Conservation (phyloP, 2,329 filamentous ascomycete genomes). For the Falciphora oryzae region DNA sequence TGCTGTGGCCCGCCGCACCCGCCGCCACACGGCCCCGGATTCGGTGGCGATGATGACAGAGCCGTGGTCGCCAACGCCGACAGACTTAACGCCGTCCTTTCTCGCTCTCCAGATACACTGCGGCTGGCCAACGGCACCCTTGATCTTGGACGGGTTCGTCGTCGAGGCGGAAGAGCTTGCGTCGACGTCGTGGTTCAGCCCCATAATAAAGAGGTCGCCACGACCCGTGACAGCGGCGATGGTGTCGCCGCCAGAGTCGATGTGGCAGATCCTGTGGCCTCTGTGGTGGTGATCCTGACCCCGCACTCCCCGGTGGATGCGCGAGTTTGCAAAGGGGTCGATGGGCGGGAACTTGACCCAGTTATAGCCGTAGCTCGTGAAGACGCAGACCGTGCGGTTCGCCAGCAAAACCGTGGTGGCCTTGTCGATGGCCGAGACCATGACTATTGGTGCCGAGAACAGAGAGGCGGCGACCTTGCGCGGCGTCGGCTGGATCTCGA, state of each 20-base stretch:
- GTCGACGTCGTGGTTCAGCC: constrained; percentile 64
- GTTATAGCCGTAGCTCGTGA: constrained; percentile 95
- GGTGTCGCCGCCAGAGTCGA: constrained; percentile 82
- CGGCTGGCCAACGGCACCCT: constrained; percentile 70
- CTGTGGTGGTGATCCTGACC: constrained; percentile 48
- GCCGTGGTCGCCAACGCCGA: constrained; percentile 84
- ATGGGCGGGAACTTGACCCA: constrained; percentile 73
- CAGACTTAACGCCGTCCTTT: constrained; percentile 81
- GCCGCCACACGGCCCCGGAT: constrained; percentile 88
- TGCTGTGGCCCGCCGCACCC: constrained; percentile 74
- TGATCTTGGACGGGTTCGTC: constrained; percentile 88
- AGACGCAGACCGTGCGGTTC: constrained; percentile 85
- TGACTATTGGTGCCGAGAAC: constrained; percentile 65
- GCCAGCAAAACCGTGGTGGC: constrained; percentile 82
- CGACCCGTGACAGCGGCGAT: constrained; percentile 80
- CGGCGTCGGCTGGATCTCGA: constrained; percentile 76
- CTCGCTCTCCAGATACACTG: constrained; percentile 83
- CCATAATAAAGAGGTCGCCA: constrained; percentile 84
- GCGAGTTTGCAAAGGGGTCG: constrained; percentile 52
- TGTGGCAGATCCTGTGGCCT: constrained; percentile 55
- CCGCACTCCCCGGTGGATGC: no score
- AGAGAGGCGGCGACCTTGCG: constrained; percentile 84
- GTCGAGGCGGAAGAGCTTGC: constrained; percentile 62
- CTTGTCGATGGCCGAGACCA: constrained; percentile 82
- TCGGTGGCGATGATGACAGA: constrained; percentile 92